Evolutionary conservation across 495 filamentous ascomycete species (phyloP).

Genomic region (Tuber aestivum): DNA sequence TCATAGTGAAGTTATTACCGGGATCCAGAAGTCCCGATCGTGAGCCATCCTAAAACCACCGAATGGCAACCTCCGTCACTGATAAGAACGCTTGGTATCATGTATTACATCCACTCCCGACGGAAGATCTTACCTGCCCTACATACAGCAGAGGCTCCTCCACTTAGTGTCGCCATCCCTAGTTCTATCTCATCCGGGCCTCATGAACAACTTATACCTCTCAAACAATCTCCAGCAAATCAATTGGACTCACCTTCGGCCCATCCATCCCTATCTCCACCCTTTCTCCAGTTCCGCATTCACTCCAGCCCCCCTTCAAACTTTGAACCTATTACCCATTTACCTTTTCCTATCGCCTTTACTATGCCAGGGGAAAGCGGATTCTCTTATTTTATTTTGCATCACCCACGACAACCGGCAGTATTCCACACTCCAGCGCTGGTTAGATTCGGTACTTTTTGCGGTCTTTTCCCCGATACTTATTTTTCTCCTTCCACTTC

Average conservation of each 20-base stretch:
- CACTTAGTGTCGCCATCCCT: neutral
- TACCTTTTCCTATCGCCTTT: neutral
- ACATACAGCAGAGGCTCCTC: neutral
- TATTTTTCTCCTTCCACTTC: neutral
- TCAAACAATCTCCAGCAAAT: no score
- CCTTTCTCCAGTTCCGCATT: no score
- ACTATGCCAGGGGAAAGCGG: neutral
- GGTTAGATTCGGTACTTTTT: neutral
- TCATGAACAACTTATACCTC: neutral
- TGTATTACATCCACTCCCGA: no score
- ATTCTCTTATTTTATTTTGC: neutral
- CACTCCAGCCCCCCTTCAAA: no score
- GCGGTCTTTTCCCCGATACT: neutral
- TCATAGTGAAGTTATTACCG: no score
- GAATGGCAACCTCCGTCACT: no score
- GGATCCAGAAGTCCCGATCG: no score
- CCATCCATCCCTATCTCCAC: no score
- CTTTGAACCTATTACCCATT: neutral
- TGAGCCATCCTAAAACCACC: no score
- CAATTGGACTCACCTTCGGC: no score
- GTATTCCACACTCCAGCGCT: neutral
- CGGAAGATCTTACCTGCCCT: no score
- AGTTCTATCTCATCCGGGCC: neutral
- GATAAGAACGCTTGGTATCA: no score
- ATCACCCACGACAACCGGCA: neutral